These are phyloP conservation scores for Silene latifolia DNA, from an alignment of 148 eudicot species.

Conservation along the genomic window DNA sequence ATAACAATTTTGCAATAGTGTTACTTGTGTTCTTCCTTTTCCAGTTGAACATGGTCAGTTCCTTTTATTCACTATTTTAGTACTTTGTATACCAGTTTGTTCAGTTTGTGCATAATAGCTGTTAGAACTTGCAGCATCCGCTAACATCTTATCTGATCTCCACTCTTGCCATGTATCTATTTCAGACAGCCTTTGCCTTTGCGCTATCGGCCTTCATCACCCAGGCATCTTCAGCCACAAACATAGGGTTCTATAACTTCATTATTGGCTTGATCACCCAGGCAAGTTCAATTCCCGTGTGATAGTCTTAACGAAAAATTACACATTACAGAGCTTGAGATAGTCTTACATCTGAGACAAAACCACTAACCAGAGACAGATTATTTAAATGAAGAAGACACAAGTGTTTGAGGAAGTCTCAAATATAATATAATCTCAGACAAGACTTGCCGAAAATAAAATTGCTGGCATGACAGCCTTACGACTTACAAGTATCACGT, in stretches of 20 bases:
- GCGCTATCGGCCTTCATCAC: constrained; percentile 73
- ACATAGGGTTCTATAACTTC: constrained; percentile 71
- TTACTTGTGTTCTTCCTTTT: constrained; percentile 74
- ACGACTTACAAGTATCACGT: too few relatives aligned
- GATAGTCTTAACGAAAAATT: not conserved
- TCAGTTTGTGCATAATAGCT: too few relatives aligned
- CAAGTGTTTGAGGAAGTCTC: too few relatives aligned
- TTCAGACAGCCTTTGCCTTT: constrained; percentile 74
- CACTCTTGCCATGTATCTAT: constrained; percentile 17
- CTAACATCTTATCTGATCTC: constrained; percentile 1
- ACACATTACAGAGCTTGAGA: too few relatives aligned
- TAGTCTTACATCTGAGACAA: not conserved
- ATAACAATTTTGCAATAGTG: constrained; percentile 57
- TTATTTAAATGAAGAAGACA: too few relatives aligned
- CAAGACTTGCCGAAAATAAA: too few relatives aligned
- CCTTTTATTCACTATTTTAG: not conserved
- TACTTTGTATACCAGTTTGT: not conserved
- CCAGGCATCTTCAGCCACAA: constrained; percentile 74
- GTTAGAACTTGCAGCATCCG: not conserved
- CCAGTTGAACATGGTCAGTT: constrained; percentile 79
- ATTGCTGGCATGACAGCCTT: too few relatives aligned
- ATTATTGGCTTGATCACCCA: constrained; percentile 77
- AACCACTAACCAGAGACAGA: not conserved
- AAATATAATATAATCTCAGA: too few relatives aligned
- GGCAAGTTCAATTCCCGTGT: constrained; percentile 36